Evolutionary conservation across 495 filamentous ascomycete genomes (phyloP), one percentile per base, ranked within the genome.

Genomic region (Penicillium coffeae): DNA sequence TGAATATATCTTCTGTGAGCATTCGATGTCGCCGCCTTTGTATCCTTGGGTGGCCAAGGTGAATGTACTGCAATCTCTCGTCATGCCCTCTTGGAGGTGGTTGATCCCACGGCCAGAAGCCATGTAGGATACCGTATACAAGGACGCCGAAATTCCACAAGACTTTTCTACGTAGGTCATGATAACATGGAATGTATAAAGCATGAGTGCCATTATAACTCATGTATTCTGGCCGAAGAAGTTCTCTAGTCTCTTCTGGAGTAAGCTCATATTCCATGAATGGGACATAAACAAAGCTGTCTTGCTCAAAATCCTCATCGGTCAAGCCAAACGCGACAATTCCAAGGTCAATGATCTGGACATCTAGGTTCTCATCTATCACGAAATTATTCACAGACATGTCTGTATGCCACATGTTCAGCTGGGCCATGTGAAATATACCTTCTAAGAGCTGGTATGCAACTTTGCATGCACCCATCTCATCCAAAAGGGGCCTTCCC

Each of bases 21-120:
- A 61, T 55, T 37, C 57, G 37, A 9, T 27, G n/a, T 16, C 63
- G 48, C 16, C 60, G 47, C n/a, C n/a, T n/a, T n/a, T n/a, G n/a
- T n/a, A 30, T 30, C 25, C 25, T 30, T 30, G 25, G 19, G 39
- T 30, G 35, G 35, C 35, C 36, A 16, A 39, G 20, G 5, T 36
- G 16, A 19, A 30, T 21, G 22, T 20, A 8, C 19, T 49, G 42
- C 18, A 49, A 27, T 8, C 48, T 33, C 4, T 45, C 4, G 2
- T 53, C 30, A 27, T 15, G 33, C 2, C 47, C 33, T 9, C 45
- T 21, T 16, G 30, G 39, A 9, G 42, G 39, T 15, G 45, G 44
- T 14, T 52, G 27, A 12, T 63, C 59, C 62, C 64, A 68, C 10
- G 64, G 59, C 42, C 51, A 54, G 42, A 44, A 61, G 3, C 59